Evolutionary conservation across 345 rosid species (phyloP).

Genomic region (Heritiera littoralis): DNA sequence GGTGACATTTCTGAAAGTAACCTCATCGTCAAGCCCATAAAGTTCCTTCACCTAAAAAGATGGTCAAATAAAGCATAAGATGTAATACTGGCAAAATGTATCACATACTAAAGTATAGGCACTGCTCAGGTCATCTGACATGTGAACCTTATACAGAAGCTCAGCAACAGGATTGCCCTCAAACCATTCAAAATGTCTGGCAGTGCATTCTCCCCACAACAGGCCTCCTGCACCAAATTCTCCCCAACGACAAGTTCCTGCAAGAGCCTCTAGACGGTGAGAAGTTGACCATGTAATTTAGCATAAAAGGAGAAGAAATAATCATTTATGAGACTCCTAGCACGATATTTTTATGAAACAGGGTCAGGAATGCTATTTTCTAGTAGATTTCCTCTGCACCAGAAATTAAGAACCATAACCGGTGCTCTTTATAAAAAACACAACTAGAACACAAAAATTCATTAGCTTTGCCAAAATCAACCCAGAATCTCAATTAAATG

Average conservation of each 20-base stretch:
- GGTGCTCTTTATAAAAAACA: not conserved
- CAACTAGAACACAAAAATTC: not conserved
- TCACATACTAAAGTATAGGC: not conserved
- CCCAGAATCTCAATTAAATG: not conserved
- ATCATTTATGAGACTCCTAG: not conserved
- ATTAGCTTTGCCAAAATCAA: not conserved
- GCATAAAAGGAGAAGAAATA: not conserved
- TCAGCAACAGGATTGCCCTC: slow-evolving; percentile 70
- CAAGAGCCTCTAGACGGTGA: slow-evolving; percentile 21
- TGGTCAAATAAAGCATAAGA: not conserved
- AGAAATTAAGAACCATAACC: not conserved
- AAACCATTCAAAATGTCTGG: slow-evolving; percentile 87
- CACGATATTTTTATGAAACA: not conserved
- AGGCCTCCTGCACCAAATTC: slow-evolving; percentile 95
- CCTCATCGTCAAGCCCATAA: slow-evolving; percentile 79
- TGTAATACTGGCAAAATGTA: not conserved
- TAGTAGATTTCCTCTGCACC: not conserved
- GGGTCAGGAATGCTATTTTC: not conserved
- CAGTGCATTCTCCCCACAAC: slow-evolving; percentile 90
- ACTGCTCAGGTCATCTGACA: slow-evolving; percentile 3
- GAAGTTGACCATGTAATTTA: slow-evolving; percentile 2
- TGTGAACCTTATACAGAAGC: slow-evolving; percentile 63
- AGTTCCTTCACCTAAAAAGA: slow-evolving; percentile 79
- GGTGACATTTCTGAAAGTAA: slow-evolving; percentile 72
- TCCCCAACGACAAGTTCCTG: slow-evolving; percentile 97